Evolutionary conservation across 148 eudicot genomes (phyloP), one percentile per base, ranked within the genome.

Genomic region (Rhododendron kiyosumense): DNA sequence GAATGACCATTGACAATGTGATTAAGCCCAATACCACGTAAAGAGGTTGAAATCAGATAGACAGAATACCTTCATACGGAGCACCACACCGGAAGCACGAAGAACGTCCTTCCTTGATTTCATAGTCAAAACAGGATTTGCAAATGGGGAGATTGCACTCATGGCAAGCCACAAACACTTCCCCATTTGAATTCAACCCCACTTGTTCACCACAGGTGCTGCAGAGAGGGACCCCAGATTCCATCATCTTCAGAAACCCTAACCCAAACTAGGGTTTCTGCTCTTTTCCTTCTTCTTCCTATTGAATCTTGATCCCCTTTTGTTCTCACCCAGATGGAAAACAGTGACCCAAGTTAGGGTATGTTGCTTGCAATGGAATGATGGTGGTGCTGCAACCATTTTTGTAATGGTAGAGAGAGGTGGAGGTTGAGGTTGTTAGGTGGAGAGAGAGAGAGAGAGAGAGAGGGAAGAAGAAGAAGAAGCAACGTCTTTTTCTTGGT

Each of bases 91-190:
- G 93, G 46, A 91, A 65, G 85, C 99, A 96, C 0, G 98, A 87
- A 78, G 87, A 91, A 13, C 93, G 92, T 11, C 99, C 99, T 86
- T 94, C 94, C 83, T 93, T 97, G 89, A 94, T 87, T 46, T 94
- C 96, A 75, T 87, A 91, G 28, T 95, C 94, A 76, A 95, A 88
- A 79, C 99, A 97, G 59, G 93, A 85, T 86, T 90, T 93, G 83
- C 99, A 95, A 57, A 95, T 89, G 11, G 98, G 94, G 79, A 91
- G 89, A 84, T 91, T 95, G 73, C 98, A 97, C 84, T 93, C 98
- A 88, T 88, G 96, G 78, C 99, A 97, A 79, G 93, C 97, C 61
- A 95, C 93, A 91, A 94, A 94, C 78, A 90, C 90, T 83, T 93
- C 93, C 17, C 98, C 99, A n/a, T 94, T 93, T 12, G 91, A 83